Conservation (phyloP, 306 rosid genomes). For the Lotus japonicus region DNA sequence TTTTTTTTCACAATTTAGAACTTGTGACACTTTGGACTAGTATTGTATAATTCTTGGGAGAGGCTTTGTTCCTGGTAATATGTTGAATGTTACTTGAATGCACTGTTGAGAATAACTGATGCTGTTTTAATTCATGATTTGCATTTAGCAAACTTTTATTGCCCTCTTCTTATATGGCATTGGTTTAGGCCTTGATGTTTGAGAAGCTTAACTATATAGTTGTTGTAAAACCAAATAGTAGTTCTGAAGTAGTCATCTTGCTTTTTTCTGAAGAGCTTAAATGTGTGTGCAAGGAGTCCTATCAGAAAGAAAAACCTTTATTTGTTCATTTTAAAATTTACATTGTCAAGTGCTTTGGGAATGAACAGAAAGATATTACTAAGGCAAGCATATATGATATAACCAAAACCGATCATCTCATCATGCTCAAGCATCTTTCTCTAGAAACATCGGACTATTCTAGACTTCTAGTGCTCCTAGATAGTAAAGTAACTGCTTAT, state of each 20-base stretch:
- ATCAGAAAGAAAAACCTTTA: no score
- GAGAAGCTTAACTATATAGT: background rate
- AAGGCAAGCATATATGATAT: background rate
- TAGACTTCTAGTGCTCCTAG: no score
- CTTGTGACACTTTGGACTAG: background rate
- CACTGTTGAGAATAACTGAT: background rate
- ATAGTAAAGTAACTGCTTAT: background rate
- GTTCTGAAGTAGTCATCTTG: background rate
- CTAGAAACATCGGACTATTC: no score
- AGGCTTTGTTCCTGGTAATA: background rate
- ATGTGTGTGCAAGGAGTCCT: background rate
- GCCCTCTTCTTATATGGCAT: background rate
- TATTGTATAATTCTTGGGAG: background rate
- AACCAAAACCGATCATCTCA: no score
- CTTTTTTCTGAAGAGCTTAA: background rate
- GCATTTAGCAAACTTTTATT: conserved; percentile 2
- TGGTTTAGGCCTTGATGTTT: background rate
- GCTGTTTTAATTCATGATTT: background rate
- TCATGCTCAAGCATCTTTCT: no score
- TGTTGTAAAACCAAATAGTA: background rate
- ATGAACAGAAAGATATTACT: background rate
- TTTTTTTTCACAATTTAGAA: background rate
- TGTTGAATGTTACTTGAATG: conserved; percentile 1
- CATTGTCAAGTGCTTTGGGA: background rate
- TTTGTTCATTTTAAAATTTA: background rate